A percentile compares a stretch with the other conserved stretches of the same genome.
phyloP scores from a whole-genome alignment of 345 rosid species.

The Aquilaria sinensis region DNA sequence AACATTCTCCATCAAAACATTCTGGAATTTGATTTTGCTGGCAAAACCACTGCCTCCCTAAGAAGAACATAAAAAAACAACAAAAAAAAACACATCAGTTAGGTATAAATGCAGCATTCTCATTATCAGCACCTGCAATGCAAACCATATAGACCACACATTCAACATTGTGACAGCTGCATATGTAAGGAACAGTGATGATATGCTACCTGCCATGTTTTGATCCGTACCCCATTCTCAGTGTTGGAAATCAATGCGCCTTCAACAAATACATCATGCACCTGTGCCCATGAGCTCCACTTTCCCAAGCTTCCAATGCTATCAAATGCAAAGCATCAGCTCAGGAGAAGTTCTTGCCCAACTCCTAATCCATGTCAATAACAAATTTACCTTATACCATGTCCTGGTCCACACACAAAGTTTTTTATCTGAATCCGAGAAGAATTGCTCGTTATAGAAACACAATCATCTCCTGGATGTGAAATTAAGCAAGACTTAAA shows the following conservation, averaged over 20 bases:
- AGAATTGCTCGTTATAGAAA: slow-evolving; percentile 80
- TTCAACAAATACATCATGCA: slow-evolving; percentile 49
- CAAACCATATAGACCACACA: no score
- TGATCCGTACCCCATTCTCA: slow-evolving; percentile 78
- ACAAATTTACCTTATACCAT: slow-evolving; percentile 73
- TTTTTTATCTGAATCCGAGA: slow-evolving; percentile 57
- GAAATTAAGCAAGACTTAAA: slow-evolving; percentile 13
- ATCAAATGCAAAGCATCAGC: slow-evolving; percentile 7
- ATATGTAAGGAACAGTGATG: no score
- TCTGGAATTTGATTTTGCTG: slow-evolving; percentile 46
- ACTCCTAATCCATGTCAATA: not conserved
- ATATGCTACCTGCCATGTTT: slow-evolving; percentile 83
- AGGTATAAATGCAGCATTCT: not conserved
- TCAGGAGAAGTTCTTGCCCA: slow-evolving; percentile 1
- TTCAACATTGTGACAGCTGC: no score
- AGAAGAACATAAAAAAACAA: slow-evolving; percentile 9
- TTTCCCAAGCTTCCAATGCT: slow-evolving; percentile 96
- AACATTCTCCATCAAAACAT: slow-evolving; percentile 68
- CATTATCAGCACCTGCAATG: no score
- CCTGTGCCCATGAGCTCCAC: slow-evolving; percentile 46
- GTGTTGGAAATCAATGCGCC: slow-evolving; percentile 62
- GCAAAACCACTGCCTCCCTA: slow-evolving; percentile 89
- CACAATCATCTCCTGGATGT: slow-evolving; percentile 82
- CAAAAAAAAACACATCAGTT: slow-evolving; percentile 11
- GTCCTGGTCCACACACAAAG: slow-evolving; percentile 90